These are phyloP conservation scores for Saturnispora galanensis DNA, from an alignment of 805 yeast species.

Conservation along the genomic window DNA sequence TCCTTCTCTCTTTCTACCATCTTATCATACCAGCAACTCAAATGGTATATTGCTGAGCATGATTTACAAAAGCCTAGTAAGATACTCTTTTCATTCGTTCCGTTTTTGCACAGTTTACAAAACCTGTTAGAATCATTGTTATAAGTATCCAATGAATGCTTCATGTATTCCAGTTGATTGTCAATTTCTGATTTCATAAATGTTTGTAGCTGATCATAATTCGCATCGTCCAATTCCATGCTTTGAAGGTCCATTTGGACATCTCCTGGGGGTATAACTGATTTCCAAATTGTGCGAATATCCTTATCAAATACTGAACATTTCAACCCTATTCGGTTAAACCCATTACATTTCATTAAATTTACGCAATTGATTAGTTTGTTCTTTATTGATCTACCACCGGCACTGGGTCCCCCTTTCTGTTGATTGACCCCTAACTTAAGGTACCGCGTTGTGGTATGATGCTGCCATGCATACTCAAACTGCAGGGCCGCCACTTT, in stretches of 20 bases:
- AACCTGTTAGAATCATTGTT: slow-evolving; percentile 5
- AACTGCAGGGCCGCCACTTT: slow-evolving; percentile 64
- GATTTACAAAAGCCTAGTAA: slow-evolving; percentile 17
- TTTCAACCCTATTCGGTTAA: slow-evolving; percentile 34
- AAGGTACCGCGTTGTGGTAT: slow-evolving; percentile 55
- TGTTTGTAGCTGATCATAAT: slow-evolving; percentile 22
- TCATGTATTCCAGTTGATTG: slow-evolving; percentile 13
- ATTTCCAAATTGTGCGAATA: slow-evolving; percentile 29
- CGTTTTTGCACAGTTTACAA: slow-evolving; percentile 15
- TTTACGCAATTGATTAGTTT: slow-evolving; percentile 39
- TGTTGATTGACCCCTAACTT: neutral
- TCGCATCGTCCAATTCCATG: slow-evolving; percentile 16
- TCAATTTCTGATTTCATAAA: slow-evolving; percentile 11
- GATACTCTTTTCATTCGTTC: slow-evolving; percentile 8
- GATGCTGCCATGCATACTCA: slow-evolving; percentile 81
- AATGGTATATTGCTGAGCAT: slow-evolving; percentile 27
- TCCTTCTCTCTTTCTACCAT: slow-evolving; percentile 7
- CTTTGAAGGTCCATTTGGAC: slow-evolving; percentile 12
- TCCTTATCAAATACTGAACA: slow-evolving; percentile 35
- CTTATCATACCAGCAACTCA: slow-evolving; percentile 26
- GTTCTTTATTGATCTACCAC: slow-evolving; percentile 35
- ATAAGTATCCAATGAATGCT: slow-evolving; percentile 12
- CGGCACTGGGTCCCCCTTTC: slow-evolving; percentile 10
- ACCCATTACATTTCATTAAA: slow-evolving; percentile 34
- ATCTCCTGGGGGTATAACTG: slow-evolving; percentile 17